Evolutionary conservation across 2,329 filamentous ascomycete genomes (phyloP).

Genomic region (Aurifilum marmelostoma): DNA sequence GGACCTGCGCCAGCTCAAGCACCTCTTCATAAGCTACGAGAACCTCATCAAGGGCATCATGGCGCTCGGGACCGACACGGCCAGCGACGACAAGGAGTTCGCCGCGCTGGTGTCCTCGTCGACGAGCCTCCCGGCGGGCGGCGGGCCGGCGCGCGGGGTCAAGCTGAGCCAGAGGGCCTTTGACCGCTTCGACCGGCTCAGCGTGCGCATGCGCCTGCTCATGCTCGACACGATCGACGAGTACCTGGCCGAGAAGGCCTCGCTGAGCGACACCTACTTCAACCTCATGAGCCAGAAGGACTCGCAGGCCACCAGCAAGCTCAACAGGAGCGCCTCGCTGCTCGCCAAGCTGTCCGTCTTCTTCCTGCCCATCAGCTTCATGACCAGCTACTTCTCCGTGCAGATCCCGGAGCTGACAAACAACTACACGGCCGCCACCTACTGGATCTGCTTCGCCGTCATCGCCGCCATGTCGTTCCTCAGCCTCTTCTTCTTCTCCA

Average conservation of each 20-base stretch:
- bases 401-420: slow-evolving; percentile 61
- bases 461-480: slow-evolving; percentile 63
- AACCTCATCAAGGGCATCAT: slow-evolving; percentile 62
- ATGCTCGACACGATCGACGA: slow-evolving; percentile 65
- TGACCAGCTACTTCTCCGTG: slow-evolving; percentile 75
- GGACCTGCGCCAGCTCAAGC: slow-evolving; percentile 62
- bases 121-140: slow-evolving; percentile 6
- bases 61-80: slow-evolving; percentile 45
- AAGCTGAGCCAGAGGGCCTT: slow-evolving; percentile 50
- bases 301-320: slow-evolving; percentile 69
- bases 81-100: slow-evolving; percentile 21
- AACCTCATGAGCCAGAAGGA: slow-evolving; percentile 78
- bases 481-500: slow-evolving; percentile 58
- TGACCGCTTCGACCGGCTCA: slow-evolving; percentile 61
- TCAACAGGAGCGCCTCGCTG: slow-evolving; percentile 72
- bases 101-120: neutral
- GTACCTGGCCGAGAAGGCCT: slow-evolving; percentile 70
- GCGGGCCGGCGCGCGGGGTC: slow-evolving; percentile 31
- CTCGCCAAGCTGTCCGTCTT: slow-evolving; percentile 76
- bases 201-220: slow-evolving; percentile 61
- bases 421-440: slow-evolving; percentile 63
- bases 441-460: slow-evolving; percentile 70
- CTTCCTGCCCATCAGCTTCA: slow-evolving; percentile 74
- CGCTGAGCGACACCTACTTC: slow-evolving; percentile 74
- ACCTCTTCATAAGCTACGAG: slow-evolving; percentile 64